phyloP scores from a whole-genome alignment of 2,329 filamentous ascomycete genomes.

The Penicillium thymicola region DNA sequence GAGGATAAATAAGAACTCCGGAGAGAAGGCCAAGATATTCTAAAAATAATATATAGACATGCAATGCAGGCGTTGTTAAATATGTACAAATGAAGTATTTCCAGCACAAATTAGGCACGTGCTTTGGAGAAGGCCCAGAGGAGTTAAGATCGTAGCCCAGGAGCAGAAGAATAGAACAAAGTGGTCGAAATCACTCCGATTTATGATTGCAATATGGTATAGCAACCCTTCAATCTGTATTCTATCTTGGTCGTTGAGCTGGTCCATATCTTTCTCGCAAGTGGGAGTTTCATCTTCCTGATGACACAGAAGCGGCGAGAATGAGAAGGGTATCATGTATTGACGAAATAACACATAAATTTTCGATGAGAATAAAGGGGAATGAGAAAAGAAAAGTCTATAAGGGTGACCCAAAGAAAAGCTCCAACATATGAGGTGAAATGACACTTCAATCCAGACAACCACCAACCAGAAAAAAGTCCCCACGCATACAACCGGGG shows the following conservation, averaged over 20 bases:
- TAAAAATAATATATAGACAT: background rate
- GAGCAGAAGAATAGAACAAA: background rate
- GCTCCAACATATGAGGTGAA: constrained; percentile 1
- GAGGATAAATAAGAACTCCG: background rate
- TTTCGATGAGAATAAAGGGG: background rate
- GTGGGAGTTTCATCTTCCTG: background rate
- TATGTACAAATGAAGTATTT: background rate
- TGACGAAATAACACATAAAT: background rate
- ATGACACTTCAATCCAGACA: constrained; percentile 2
- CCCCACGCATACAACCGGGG: background rate
- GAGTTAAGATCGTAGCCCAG: background rate
- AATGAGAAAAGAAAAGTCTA: constrained; percentile 16
- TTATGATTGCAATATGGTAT: background rate
- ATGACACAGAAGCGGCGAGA: background rate
- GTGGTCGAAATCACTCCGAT: background rate
- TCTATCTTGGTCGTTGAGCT: background rate
- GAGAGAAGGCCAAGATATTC: background rate
- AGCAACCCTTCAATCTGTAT: background rate
- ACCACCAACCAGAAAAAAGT: background rate
- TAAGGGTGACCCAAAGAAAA: constrained; percentile 12
- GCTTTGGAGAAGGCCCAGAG: background rate
- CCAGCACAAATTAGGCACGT: background rate
- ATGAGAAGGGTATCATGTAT: background rate
- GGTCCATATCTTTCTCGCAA: background rate
- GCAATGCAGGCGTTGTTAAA: background rate